Evolutionary conservation across 176 grass and related monocot species (phyloP).

Genomic region (Olyra latifolia): DNA sequence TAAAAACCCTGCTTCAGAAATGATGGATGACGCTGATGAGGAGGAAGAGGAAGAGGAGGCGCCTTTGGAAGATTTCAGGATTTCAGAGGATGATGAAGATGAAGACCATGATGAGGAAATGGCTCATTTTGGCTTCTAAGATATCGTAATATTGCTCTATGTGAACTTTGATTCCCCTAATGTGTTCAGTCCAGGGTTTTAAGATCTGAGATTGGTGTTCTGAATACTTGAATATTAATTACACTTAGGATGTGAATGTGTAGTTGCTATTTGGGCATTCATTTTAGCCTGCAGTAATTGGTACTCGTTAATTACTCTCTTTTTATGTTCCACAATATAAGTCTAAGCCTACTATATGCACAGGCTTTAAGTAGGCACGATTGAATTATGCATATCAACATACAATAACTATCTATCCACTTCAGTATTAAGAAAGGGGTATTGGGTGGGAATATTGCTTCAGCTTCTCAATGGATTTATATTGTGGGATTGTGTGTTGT

Average conservation of each 20-base stretch:
- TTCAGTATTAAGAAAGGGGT: too few relatives aligned
- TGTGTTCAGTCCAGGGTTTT: neutral
- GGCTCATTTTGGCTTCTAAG: constrained; percentile 66
- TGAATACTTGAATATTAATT: neutral
- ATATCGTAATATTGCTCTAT: neutral
- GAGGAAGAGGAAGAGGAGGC: constrained; percentile 78
- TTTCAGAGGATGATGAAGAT: constrained; percentile 75
- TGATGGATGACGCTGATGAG: constrained; percentile 61
- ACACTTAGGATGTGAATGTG: neutral
- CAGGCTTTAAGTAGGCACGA: too few relatives aligned
- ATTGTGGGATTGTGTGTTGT: too few relatives aligned
- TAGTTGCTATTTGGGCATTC: neutral
- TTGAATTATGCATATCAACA: too few relatives aligned
- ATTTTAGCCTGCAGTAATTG: neutral
- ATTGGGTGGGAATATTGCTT: too few relatives aligned
- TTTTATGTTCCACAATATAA: too few relatives aligned
- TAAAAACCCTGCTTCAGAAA: constrained; percentile 42
- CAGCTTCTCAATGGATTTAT: too few relatives aligned
- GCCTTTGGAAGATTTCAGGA: constrained; percentile 44
- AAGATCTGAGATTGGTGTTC: neutral
- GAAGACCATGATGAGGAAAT: constrained; percentile 83
- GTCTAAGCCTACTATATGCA: too few relatives aligned
- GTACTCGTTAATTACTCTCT: neutral
- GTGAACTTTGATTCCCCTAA: neutral
- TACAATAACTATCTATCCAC: too few relatives aligned